phyloP scores from a whole-genome alignment of 345 rosid species.

The Eucalyptus viminalis region DNA sequence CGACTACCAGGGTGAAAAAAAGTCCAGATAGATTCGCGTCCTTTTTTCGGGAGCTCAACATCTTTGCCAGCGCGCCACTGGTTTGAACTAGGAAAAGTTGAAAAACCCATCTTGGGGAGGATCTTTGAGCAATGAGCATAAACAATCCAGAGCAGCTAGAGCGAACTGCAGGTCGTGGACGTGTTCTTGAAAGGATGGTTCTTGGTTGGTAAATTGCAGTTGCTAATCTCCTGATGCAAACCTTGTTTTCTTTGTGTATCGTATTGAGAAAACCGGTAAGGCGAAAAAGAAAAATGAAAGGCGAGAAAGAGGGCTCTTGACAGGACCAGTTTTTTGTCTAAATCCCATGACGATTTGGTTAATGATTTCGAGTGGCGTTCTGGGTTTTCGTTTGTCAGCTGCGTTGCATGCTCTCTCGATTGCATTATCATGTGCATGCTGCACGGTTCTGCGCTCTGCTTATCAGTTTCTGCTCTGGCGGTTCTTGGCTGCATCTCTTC shows the following conservation, averaged over 20 bases:
- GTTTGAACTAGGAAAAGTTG: not conserved
- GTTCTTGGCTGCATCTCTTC: not conserved
- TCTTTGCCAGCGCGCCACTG: not conserved
- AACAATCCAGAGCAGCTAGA: not conserved
- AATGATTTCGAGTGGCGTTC: not conserved
- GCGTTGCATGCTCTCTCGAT: not conserved
- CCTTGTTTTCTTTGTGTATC: not conserved
- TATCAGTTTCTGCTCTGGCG: not conserved
- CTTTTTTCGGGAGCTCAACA: not conserved
- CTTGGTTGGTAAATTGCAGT: not conserved
- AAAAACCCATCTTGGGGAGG: not conserved
- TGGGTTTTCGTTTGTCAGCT: not conserved
- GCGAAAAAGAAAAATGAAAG: not conserved
- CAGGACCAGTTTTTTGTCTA: not conserved
- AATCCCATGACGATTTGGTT: not conserved
- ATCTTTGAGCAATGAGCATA: not conserved
- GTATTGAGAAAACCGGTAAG: not conserved
- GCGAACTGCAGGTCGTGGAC: not conserved
- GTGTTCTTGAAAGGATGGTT: not conserved
- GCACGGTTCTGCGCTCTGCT: not conserved
- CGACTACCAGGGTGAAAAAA: not conserved
- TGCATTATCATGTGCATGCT: not conserved
- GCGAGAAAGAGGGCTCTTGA: not conserved
- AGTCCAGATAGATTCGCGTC: not conserved
- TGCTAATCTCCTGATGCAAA: not conserved